Base-by-base conservation (phyloP, 208 protist genomes). In the Trypanosoma mega region DNA sequence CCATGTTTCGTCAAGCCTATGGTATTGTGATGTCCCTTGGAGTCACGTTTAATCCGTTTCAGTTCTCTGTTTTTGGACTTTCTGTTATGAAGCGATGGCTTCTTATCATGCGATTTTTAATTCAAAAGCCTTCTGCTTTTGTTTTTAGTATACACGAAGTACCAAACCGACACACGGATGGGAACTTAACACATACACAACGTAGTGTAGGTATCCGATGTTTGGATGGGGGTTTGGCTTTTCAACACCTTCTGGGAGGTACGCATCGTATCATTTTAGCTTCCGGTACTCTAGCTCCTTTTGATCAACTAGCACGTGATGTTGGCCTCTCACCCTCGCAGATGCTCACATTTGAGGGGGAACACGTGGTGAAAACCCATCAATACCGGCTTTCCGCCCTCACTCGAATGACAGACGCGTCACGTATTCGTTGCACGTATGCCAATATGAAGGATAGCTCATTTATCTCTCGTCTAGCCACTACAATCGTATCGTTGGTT, bases 211-310 rank as follows among this genome's bases (percentile, higher is more conserved):
- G 44, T 20, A 64, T 75, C 49, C 95, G 65, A 70, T 98, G 80
- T 63, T 74, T 74, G 30, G 89, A 78, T 63, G 97, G 59, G 0
- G 77, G 82, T 54, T 62, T 90, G 20, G 84, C 81, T 0, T 89
- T 92, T 57, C 58, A 72, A 16, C 76, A 90, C 51, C 66, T 92
- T 12, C 63, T 84, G 12, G 59, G 50, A 12, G 56, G 55, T 16
- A 75, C 79, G 21, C 68, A 86, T 39, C 82, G 80, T 21, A 59
- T 98, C 16, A 82, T 99, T 26, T 79, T 99, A 18, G 97, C 96
- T 12, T 97, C 86, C 16, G 97, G 97, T n/a, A 99, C 97, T 14
- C 72, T 99, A 9, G 80, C 91, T 0, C 96, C 96, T 1, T 82
- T 98, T 37, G 48, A 76, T 27, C 82, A 85, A 21, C 88, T 98